Conservation (phyloP, 345 rosid species). For the Hevea brasiliensis region DNA sequence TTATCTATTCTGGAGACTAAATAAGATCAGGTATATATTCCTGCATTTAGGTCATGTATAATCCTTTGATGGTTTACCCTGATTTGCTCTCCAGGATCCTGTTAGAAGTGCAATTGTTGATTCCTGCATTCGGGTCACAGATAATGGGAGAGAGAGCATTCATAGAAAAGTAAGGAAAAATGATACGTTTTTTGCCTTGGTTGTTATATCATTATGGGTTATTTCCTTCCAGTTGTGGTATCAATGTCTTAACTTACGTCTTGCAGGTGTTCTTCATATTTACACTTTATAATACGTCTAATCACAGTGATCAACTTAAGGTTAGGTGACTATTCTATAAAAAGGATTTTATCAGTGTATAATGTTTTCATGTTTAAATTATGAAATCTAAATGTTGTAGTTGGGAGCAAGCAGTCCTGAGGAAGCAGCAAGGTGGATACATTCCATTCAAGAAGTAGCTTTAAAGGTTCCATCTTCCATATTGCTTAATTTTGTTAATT, state of each 20-base stretch:
- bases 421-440: conserved; percentile 97
- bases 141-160: conserved; percentile 92
- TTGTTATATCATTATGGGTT: conserved; percentile 2
- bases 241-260: conserved; percentile 12
- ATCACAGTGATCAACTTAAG: conserved; percentile 93
- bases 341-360: conserved; percentile 11
- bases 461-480: conserved; percentile 60
- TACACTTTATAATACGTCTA: conserved; percentile 79
- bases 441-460: conserved; percentile 72
- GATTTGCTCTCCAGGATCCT: conserved; percentile 48
- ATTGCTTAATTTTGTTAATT: conserved; percentile 11
- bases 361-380: conserved; percentile 28
- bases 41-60: not conserved
- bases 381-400: conserved; percentile 41
- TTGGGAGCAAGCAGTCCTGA: conserved; percentile 94
- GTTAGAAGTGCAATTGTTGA: conserved; percentile 80
- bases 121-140: conserved; percentile 83
- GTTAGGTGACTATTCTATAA: conserved; percentile 42
- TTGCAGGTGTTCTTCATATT: conserved; percentile 86
- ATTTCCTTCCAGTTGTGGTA: conserved; percentile 3
- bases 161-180: conserved; percentile 69
- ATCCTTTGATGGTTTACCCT: conserved; percentile 2
- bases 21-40: not conserved
- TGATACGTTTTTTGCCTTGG: conserved; percentile 1
- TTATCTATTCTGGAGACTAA: not conserved